These are phyloP conservation scores for Podaxis mareebaensis DNA, from an alignment of 768 basidiomycete species.

Conservation along the genomic window DNA sequence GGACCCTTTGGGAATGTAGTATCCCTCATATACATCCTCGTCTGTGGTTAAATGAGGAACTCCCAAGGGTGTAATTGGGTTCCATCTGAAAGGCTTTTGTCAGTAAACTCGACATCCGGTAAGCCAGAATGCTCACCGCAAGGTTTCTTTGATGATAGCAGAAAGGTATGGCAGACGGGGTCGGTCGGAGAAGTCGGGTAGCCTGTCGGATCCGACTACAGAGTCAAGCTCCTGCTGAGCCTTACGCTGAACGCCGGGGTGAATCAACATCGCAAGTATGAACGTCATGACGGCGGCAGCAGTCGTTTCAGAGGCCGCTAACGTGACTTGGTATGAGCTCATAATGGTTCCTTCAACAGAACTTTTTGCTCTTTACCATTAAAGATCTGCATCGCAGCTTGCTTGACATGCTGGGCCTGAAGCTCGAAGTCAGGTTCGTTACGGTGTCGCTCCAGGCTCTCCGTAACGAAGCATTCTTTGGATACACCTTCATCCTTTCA, in stretches of 20 bases:
- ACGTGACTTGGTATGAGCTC: not conserved
- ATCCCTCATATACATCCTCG: slow-evolving; percentile 17
- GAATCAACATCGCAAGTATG: slow-evolving; percentile 26
- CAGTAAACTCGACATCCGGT: not conserved
- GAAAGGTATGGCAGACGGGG: slow-evolving; percentile 22
- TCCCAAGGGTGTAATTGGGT: slow-evolving; percentile 9
- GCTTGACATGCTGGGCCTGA: not conserved
- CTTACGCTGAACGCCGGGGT: slow-evolving; percentile 6
- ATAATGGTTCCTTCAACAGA: too few relatives aligned
- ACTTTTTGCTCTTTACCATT: not conserved
- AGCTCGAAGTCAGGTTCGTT: not conserved
- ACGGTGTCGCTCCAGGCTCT: not conserved
- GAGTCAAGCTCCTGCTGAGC: slow-evolving; percentile 14
- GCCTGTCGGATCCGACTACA: not conserved
- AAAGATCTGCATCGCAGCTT: not conserved
- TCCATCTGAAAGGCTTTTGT: not conserved
- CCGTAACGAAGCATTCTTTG: not conserved
- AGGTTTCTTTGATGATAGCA: slow-evolving; percentile 24
- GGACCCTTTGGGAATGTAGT: slow-evolving; percentile 16
- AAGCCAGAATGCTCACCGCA: slow-evolving; percentile 16
- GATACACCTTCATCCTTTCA: not conserved
- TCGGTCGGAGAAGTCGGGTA: slow-evolving; percentile 21
- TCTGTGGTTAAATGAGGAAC: slow-evolving; percentile 3
- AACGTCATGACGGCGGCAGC: slow-evolving; percentile 39
- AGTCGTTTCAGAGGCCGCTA: slow-evolving; percentile 20